Base-by-base conservation (phyloP, 2,329 filamentous ascomycete genomes). In the Paecilomyces formosus region DNA sequence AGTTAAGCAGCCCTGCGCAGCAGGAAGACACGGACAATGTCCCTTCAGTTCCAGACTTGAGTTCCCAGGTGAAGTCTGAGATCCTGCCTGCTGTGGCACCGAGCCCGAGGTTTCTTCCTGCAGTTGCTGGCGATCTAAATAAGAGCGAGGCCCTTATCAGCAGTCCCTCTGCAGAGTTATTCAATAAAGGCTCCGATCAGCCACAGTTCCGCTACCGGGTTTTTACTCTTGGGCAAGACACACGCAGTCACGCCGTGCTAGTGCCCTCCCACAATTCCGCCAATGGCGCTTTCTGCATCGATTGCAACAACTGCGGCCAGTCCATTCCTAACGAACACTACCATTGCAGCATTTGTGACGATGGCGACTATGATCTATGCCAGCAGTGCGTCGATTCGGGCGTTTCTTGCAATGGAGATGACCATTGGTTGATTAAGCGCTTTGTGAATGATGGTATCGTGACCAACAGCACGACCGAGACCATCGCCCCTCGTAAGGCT, bases 341-440 rank as follows among this genome's bases (percentile, higher is more conserved):
- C 75, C 94, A 99, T 77, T 99, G 95, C 80, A 89, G 89, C 64
- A 90, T 89, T 59, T 99, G 94, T 71, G 91, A 97, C 63, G 85
- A 88, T 58, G 94, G 93, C 49, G 94, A 99, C 73, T 99, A 92
- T 68, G 94, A 99, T 70, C 84, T 99, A 30, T 99, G 95, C 80
- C 82, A 86, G 63, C 74, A 79, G 5, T 99, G 94, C 68, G 85
- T 97, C 54, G 82, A 86, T 55, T 78, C 81, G 50, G 92, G 92
- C 62, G 81, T 88, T 59, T 84, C 89, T 49, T 99, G 95, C 79
- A 83, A 86, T 62, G 87, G 87, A 58, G 83, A 87, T 30, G 83
- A 85, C 62, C 94, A 99, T 77, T 97, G 92, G 92, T 81, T 99
- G 75, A 93, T 97, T 74, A 97, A 96, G 84, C 88, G 94, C 59